These are phyloP conservation scores for Cladosporium cucumerinum DNA, from an alignment of 2,329 filamentous ascomycete genomes.

Conservation along the genomic window DNA sequence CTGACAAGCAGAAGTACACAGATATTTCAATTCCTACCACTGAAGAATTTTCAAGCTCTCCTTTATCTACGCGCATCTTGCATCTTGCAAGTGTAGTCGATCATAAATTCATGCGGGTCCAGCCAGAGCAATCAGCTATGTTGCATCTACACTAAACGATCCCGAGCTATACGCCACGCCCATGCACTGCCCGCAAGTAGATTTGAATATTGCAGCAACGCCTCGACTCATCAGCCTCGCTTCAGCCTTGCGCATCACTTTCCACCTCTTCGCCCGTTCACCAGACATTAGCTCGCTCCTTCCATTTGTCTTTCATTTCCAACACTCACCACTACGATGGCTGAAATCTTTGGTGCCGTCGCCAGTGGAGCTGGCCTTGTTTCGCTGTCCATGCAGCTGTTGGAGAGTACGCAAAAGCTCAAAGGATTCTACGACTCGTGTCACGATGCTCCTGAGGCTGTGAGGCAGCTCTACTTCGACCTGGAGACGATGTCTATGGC, in stretches of 20 bases:
- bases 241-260: background rate
- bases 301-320: too few species aligned
- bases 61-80: too few species aligned
- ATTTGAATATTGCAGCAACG: background rate
- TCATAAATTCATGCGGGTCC: too few species aligned
- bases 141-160: too few species aligned
- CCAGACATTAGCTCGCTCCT: too few species aligned
- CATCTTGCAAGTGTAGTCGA: too few species aligned
- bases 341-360: slow-evolving; percentile 17
- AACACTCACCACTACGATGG: background rate
- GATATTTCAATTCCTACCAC: too few species aligned
- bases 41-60: too few species aligned
- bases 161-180: background rate
- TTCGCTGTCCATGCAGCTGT: slow-evolving; percentile 18
- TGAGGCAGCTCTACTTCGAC: background rate
- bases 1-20: too few species aligned
- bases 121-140: too few species aligned
- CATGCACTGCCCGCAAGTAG: background rate
- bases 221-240: background rate
- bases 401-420: slow-evolving; percentile 17
- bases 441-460: slow-evolving; percentile 2
- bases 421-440: slow-evolving; percentile 12
- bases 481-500: slow-evolving; percentile 11
- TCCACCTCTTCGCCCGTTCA: background rate
- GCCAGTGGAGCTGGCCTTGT: slow-evolving; percentile 17